Base-by-base conservation (phyloP, 345 rosid species). In the Carallia pectinifolia region DNA sequence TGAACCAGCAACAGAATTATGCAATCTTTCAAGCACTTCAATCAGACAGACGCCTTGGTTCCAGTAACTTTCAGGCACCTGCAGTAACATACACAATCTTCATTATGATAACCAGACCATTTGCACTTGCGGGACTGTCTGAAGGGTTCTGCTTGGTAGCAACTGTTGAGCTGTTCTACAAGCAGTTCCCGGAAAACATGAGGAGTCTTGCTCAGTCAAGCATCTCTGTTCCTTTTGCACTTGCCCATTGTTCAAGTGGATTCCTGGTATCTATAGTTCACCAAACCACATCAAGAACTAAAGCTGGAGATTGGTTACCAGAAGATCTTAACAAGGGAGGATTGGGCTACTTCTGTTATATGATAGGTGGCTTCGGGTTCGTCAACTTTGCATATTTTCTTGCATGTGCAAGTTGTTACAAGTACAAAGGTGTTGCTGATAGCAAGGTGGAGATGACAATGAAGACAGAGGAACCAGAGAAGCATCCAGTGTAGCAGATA, bases 11-110 rank as follows among this genome's bases (percentile, higher is more conserved):
- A 61, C 79, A 82, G 18, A 87, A 86, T 29, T 89, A 85, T 62
- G 80, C 82, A 34, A 78, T 87, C 61, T 80, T 87, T 47, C 91
- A 89, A 44, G 87, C 91, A 13, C 78, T 84, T 55, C 95, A 87
- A 69, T 68, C 82, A 1, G 85, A 87, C 68, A 77, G 90, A 61
- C 69, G 69, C 7, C 66, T 82, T 3, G 84, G 87, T 12, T 67
- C 37, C n/a, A 47, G 2, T 27, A 37, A 17, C 34, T 87, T 89
- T 62, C 40, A 77, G 70, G 74, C 87, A 12, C 91, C 94, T 3
- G 88, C 91, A 0, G 89, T 84, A 39, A 67, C 85, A 8, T 87
- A 78, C 61, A 64, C 77, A 1, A 86, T 88, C 36, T 86, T 86
- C 73, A 58, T 75, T 59, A 88, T 88, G 93, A 71, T 84, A 33